phyloP scores from a whole-genome alignment of 192 early-diverging fungal genomes.

The Kickxella alabastrina region DNA sequence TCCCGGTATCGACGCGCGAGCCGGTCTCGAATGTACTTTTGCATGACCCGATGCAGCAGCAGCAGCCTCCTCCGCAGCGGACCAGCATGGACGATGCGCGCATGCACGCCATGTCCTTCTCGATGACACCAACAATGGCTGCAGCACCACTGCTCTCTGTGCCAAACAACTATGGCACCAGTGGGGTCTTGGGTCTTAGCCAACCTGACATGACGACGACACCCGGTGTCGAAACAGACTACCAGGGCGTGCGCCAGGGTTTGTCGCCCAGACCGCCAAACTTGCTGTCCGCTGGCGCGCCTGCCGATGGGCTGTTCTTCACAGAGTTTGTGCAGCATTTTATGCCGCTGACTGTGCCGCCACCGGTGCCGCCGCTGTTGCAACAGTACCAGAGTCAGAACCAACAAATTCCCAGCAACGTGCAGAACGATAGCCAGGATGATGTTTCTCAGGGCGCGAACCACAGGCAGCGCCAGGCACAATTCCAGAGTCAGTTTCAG shows the following conservation, averaged over 20 bases:
- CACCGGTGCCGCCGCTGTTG: conserved; percentile 27
- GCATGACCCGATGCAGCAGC: background rate
- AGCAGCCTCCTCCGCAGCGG: background rate
- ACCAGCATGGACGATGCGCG: background rate
- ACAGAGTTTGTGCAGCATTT: conserved; percentile 7
- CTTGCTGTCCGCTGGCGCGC: background rate
- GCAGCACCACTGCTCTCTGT: conserved; percentile 1
- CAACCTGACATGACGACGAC: background rate
- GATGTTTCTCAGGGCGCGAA: background rate
- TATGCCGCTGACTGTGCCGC: conserved; percentile 20
- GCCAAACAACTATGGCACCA: background rate
- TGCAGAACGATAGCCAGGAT: background rate
- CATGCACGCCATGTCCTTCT: background rate
- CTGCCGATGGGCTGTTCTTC: conserved; percentile 6
- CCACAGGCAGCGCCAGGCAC: background rate
- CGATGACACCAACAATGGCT: conserved; percentile 8
- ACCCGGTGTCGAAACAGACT: background rate
- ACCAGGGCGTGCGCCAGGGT: background rate
- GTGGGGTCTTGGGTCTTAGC: background rate
- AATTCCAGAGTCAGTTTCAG: background rate
- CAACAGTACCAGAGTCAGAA: conserved; percentile 5
- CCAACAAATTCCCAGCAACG: background rate
- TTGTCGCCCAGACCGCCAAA: background rate
- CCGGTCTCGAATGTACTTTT: too few relatives aligned
- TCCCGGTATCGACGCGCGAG: background rate